phyloP scores from a whole-genome alignment of 768 basidiomycete genomes.

The Mycena epipterygia region DNA sequence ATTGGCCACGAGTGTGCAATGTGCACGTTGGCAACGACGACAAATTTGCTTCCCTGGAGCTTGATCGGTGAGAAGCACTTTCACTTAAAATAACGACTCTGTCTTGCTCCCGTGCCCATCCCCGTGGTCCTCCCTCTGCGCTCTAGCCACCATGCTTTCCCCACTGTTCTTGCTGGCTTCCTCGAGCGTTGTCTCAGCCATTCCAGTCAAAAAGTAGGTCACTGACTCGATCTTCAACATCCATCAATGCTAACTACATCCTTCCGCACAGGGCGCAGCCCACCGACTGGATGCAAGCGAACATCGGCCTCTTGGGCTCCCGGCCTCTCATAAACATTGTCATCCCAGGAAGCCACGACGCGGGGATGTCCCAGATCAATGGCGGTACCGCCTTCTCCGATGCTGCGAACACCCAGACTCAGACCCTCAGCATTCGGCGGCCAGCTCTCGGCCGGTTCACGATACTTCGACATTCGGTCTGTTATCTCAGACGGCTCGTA shows the following conservation, averaged over 20 bases:
- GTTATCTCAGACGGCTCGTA: conserved; percentile 14
- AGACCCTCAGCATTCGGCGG: conserved; percentile 17
- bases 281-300: conserved; percentile 20
- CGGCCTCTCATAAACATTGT: conserved; percentile 8
- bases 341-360: conserved; percentile 25
- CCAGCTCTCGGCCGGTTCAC: conserved; percentile 16
- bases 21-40: no score
- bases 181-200: conserved; percentile 20
- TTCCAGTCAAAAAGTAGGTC: conserved; percentile 18
- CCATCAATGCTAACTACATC: neutral
- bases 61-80: no score
- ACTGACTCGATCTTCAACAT: neutral
- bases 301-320: conserved; percentile 21
- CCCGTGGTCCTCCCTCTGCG: no score
- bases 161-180: conserved; percentile 5
- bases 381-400: conserved; percentile 19
- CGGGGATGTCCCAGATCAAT: conserved; percentile 20
- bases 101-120: no score
- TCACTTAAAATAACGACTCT: no score
- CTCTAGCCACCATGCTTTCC: conserved; percentile 2
- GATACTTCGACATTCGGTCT: conserved; percentile 20
- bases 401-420: conserved; percentile 21
- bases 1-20: no score
- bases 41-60: no score
- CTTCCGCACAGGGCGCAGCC: conserved; percentile 17